A percentile compares a stretch with the other conserved stretches of the same genome.
These are phyloP conservation scores for Puccinia brachypodii DNA, from an alignment of 1,284 basidiomycete genomes.

Conservation along the genomic window DNA sequence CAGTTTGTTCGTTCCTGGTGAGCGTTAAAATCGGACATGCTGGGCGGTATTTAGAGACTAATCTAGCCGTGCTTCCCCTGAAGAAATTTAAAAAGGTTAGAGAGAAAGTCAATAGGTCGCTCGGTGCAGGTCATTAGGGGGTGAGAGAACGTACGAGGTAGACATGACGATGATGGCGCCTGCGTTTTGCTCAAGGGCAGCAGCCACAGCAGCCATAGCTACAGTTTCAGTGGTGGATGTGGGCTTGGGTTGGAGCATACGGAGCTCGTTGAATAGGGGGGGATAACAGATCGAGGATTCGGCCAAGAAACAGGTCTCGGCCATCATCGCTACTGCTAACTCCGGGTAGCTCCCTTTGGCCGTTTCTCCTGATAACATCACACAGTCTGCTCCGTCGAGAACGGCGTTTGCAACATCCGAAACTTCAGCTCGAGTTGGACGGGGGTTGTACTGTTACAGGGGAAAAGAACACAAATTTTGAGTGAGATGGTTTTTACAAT, in stretches of 20 bases:
- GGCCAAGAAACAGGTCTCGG: constrained; percentile 91
- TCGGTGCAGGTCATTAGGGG: background rate
- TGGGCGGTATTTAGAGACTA: constrained; percentile 96
- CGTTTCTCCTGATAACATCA: constrained; percentile 97
- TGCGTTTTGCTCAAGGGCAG: constrained; percentile 89
- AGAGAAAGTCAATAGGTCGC: background rate
- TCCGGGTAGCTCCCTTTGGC: constrained; percentile 88
- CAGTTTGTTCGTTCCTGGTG: constrained; percentile 91
- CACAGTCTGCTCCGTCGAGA: constrained; percentile 93
- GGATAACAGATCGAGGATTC: constrained; percentile 91
- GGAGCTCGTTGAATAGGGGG: constrained; percentile 77
- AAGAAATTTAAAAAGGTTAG: background rate
- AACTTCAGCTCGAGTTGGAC: constrained; percentile 93
- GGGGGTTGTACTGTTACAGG: constrained; percentile 82
- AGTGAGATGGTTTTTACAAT: background rate
- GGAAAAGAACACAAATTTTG: background rate
- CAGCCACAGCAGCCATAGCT: constrained; percentile 87
- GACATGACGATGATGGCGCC: constrained; percentile 94
- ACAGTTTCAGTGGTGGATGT: constrained; percentile 91
- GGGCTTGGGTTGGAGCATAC: constrained; percentile 73
- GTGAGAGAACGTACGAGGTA: constrained; percentile 60
- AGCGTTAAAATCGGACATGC: constrained; percentile 92
- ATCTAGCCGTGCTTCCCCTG: constrained; percentile 90
- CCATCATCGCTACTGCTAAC: constrained; percentile 87
- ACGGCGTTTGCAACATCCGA: constrained; percentile 98